Evolutionary conservation across 108 stramenopile species (phyloP).

Genomic region (Bacterosira constricta): DNA sequence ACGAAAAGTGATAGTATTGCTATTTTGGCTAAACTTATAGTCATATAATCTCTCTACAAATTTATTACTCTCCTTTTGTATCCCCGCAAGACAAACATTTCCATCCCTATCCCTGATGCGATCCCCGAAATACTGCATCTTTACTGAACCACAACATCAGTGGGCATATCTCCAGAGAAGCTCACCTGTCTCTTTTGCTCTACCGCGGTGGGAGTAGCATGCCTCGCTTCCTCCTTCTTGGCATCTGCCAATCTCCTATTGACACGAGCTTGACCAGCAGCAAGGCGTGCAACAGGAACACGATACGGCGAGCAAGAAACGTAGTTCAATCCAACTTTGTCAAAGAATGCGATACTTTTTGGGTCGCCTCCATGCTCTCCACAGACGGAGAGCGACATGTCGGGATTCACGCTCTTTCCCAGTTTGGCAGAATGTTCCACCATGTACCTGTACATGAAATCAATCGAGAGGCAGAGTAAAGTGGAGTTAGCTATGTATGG

Average conservation of each 20-base stretch:
- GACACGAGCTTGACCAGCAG: slow-evolving; percentile 67
- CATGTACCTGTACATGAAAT: no score
- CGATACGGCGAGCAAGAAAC: slow-evolving; percentile 91
- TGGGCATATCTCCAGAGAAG: background rate
- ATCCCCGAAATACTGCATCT: background rate
- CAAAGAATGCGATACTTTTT: slow-evolving; percentile 74
- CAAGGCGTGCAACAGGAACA: slow-evolving; percentile 86
- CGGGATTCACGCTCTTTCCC: slow-evolving; percentile 61
- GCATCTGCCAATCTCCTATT: slow-evolving; percentile 35
- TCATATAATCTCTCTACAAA: no score
- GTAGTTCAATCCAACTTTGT: slow-evolving; percentile 74
- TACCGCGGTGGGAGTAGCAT: background rate
- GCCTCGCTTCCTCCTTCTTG: background rate
- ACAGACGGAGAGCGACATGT: slow-evolving; percentile 75
- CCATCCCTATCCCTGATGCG: background rate
- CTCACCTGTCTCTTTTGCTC: background rate
- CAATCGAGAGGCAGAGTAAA: no score
- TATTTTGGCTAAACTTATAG: no score
- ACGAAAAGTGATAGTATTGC: no score
- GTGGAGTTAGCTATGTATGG: no score
- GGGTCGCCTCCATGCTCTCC: slow-evolving; percentile 93
- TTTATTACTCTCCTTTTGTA: no score
- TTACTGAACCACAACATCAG: background rate
- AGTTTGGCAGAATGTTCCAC: slow-evolving; percentile 60
- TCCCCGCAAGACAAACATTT: no score